Percentiles rank a stretch among this genome's conserved stretches.
These are phyloP conservation scores for Penicillium verrucosum DNA, from an alignment of 2,329 filamentous ascomycete genomes.

Conservation along the genomic window DNA sequence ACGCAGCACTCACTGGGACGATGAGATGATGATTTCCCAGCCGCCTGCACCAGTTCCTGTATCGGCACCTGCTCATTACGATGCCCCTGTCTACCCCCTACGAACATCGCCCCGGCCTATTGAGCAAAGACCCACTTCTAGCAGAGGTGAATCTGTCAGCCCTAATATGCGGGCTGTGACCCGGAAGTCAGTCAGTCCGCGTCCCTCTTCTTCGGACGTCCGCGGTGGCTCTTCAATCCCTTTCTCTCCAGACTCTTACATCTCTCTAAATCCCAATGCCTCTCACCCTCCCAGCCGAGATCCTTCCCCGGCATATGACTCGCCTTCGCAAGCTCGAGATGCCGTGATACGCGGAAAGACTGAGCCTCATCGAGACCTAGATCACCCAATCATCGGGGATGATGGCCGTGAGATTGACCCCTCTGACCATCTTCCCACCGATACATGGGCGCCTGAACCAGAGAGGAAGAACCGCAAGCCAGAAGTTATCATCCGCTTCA, in stretches of 20 bases:
- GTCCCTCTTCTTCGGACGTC: slow-evolving; percentile 45
- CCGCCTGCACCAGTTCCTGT: slow-evolving; percentile 20
- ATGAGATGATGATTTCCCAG: slow-evolving; percentile 26
- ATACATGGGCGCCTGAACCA: slow-evolving; percentile 65
- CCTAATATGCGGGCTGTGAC: slow-evolving; percentile 42
- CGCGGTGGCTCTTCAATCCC: slow-evolving; percentile 47
- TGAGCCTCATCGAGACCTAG: slow-evolving; percentile 39
- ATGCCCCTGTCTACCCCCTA: slow-evolving; percentile 28
- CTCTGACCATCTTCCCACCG: slow-evolving; percentile 62
- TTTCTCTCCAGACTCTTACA: slow-evolving; percentile 62
- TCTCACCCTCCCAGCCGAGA: slow-evolving; percentile 34
- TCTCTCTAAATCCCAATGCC: slow-evolving; percentile 54
- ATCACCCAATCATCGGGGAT: slow-evolving; percentile 60
- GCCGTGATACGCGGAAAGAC: slow-evolving; percentile 38
- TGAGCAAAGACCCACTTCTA: slow-evolving; percentile 25
- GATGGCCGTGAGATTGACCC: slow-evolving; percentile 64
- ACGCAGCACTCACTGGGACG: slow-evolving; percentile 27
- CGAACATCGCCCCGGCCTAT: slow-evolving; percentile 29
- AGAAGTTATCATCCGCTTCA: slow-evolving; percentile 49
- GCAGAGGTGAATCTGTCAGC: slow-evolving; percentile 33
- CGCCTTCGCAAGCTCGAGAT: slow-evolving; percentile 39
- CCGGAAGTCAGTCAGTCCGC: slow-evolving; percentile 59
- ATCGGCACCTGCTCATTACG: slow-evolving; percentile 13
- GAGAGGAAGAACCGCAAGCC: slow-evolving; percentile 54
- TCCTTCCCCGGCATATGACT: slow-evolving; percentile 36